Evolutionary conservation across 768 basidiomycete genomes (phyloP).

Genomic region (Trametes punicea): DNA sequence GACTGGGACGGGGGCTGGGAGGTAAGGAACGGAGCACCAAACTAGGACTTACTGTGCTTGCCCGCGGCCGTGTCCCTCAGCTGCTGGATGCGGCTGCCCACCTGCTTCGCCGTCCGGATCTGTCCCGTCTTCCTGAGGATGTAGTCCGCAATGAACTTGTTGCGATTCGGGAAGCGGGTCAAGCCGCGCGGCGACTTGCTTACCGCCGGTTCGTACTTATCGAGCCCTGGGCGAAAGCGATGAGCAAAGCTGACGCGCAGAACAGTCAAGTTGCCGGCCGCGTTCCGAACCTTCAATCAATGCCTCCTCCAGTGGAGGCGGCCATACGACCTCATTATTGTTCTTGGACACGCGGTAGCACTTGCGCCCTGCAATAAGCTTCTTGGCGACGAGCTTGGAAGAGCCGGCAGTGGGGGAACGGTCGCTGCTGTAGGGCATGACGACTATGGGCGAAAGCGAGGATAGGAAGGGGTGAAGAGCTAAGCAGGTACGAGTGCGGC

Average conservation of each 20-base stretch:
- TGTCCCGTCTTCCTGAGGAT: conserved; percentile 68
- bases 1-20: not conserved
- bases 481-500: not conserved
- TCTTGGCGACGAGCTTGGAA: conserved; percentile 53
- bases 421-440: conserved; percentile 3
- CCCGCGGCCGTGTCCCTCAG: conserved; percentile 72
- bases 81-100: conserved; percentile 77
- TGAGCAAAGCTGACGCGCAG: conserved; percentile 5
- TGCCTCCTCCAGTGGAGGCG: conserved; percentile 73
- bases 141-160: conserved; percentile 77
- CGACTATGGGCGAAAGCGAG: not conserved
- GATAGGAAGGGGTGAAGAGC: not conserved
- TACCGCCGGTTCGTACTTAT: conserved; percentile 68
- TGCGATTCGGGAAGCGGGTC: conserved; percentile 74
- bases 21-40: not conserved
- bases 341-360: conserved; percentile 74
- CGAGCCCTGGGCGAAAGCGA: conserved; percentile 48
- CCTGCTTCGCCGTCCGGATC: conserved; percentile 71
- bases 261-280: not conserved
- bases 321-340: conserved; percentile 72
- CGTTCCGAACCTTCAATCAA: conserved; percentile 60
- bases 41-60: conserved; percentile 52
- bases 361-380: conserved; percentile 65
- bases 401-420: conserved; percentile 9
- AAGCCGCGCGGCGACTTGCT: conserved; percentile 69